A percentile compares a stretch with the other conserved stretches of the same genome.
Conservation (phyloP, 164 flowering plant genomes). For the Paratinospora sagittata region DNA sequence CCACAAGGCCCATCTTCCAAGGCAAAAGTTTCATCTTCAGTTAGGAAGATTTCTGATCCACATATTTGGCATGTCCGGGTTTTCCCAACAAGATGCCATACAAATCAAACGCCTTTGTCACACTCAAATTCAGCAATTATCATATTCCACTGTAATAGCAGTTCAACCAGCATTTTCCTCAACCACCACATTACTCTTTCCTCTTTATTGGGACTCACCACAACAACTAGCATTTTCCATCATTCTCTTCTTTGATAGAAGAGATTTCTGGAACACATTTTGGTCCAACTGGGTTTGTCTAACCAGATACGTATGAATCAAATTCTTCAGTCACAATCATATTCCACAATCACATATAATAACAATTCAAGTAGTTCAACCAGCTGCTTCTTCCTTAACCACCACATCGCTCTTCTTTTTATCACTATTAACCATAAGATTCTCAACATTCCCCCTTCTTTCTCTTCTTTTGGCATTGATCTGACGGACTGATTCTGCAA, state of each 20-base stretch:
- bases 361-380: conserved; percentile 7
- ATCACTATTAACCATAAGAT: not conserved
- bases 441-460: conserved; percentile 13
- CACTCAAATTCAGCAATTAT: not conserved
- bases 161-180: conserved; percentile 27
- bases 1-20: not conserved
- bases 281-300: not conserved
- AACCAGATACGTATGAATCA: not conserved
- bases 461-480: conserved; percentile 65
- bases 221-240: not conserved
- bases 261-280: not conserved
- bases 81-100: not conserved
- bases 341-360: not conserved
- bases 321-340: not conserved
- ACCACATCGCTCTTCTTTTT: conserved; percentile 2
- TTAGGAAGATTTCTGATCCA: not conserved
- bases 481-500: conserved; percentile 63
- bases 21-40: not conserved
- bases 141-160: not conserved
- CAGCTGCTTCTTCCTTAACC: conserved; percentile 32
- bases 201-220: not conserved
- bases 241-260: not conserved
- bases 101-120: not conserved
- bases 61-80: not conserved
- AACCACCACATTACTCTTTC: not conserved